These are phyloP conservation scores for Fusarium avenaceum DNA, from an alignment of 2,329 filamentous ascomycete genomes.

Conservation along the genomic window DNA sequence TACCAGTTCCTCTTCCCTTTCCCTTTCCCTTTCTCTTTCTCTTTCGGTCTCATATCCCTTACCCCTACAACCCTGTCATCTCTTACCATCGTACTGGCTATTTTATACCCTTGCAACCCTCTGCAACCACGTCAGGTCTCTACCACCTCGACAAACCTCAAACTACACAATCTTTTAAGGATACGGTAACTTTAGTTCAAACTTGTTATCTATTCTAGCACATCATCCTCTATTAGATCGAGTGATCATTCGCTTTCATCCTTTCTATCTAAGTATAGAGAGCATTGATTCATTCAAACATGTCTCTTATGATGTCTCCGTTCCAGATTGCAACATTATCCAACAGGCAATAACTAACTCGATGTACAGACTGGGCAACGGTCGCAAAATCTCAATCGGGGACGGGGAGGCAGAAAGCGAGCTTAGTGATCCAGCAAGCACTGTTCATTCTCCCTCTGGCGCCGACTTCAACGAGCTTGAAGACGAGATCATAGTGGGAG, in stretches of 20 bases:
- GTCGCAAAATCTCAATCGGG: constrained; percentile 52
- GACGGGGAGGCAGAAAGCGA: constrained; percentile 59
- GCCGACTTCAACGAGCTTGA: constrained; percentile 57
- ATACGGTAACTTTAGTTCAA: neutral
- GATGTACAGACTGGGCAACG: constrained; percentile 49
- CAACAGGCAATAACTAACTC: constrained; percentile 42
- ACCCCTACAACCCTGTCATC: constrained; percentile 14
- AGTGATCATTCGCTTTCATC: neutral
- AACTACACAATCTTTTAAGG: constrained; percentile 5
- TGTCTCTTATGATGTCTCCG: neutral
- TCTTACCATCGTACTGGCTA: constrained; percentile 21
- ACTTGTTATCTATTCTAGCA: neutral
- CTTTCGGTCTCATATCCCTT: constrained; percentile 24
- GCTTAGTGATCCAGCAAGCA: constrained; percentile 59
- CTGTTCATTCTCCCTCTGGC: constrained; percentile 56
- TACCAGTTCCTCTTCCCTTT: constrained; percentile 19
- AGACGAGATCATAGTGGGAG: constrained; percentile 68
- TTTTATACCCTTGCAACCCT: constrained; percentile 1
- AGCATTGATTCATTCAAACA: neutral
- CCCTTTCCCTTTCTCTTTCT: constrained; percentile 13
- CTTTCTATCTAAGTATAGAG: neutral
- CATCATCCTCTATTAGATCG: neutral
- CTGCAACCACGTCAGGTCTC: constrained; percentile 15
- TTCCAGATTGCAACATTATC: constrained; percentile 1
- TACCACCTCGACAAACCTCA: constrained; percentile 5